These are phyloP conservation scores for Starmerella scarabaei DNA, from an alignment of 805 yeast species.

Conservation along the genomic window DNA sequence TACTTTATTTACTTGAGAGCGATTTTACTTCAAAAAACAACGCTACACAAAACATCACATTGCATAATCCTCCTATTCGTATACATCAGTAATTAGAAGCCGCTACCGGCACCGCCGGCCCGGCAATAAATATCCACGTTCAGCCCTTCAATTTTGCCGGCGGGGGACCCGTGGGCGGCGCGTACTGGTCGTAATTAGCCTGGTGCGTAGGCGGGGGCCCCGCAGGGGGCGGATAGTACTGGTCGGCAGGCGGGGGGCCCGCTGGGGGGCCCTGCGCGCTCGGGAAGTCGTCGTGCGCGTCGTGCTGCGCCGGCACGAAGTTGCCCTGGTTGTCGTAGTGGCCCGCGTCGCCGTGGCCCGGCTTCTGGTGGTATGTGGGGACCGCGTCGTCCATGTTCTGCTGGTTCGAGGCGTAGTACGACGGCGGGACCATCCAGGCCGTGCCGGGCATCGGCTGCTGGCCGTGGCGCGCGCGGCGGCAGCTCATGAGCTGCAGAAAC, in stretches of 20 bases:
- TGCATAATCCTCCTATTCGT: no score
- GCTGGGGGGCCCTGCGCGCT: conserved; percentile 10
- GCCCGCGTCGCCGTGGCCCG: conserved; percentile 47
- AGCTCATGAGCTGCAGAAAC: conserved; percentile 5
- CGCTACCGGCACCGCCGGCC: no score
- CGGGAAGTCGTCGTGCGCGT: not conserved
- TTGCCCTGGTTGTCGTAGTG: conserved; percentile 54
- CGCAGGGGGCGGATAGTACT: conserved; percentile 7
- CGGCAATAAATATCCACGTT: no score
- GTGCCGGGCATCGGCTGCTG: conserved; percentile 58
- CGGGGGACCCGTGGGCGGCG: no score
- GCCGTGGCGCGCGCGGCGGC: conserved; percentile 27
- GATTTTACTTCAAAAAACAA: no score
- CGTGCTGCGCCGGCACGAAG: conserved; percentile 15
- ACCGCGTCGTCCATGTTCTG: conserved; percentile 22
- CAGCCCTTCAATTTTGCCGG: no score
- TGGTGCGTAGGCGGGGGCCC: conserved; percentile 15
- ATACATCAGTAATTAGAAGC: no score
- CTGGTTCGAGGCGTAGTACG: conserved; percentile 44
- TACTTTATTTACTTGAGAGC: no score
- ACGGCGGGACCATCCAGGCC: conserved; percentile 79
- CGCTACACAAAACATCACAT: no score
- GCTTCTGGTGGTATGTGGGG: conserved; percentile 24
- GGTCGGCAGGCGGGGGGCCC: conserved; percentile 13
- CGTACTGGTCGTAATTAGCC: no score